These are phyloP conservation scores for Leptographium lundbergii DNA, from an alignment of 2,329 filamentous ascomycete genomes.

Conservation along the genomic window DNA sequence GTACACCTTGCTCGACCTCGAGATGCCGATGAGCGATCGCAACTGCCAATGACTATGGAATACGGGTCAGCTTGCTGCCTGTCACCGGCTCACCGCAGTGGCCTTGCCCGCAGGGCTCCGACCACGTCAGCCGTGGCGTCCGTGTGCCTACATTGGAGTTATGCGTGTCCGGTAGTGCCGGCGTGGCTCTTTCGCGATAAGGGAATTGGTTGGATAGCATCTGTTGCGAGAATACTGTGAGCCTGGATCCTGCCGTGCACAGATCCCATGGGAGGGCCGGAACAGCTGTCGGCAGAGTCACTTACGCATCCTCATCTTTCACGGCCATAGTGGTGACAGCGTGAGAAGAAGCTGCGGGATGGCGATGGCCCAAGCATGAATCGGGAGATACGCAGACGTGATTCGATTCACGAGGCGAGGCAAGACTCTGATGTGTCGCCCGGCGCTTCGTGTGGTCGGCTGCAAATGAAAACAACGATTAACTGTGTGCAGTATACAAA, in stretches of 20 bases:
- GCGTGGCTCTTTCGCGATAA: conserved; percentile 47
- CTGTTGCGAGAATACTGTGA: conserved; percentile 24
- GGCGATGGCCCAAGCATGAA: background rate
- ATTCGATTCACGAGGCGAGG: background rate
- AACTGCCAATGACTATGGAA: conserved; percentile 66
- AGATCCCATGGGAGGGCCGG: background rate
- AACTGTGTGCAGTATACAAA: background rate
- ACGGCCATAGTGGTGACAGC: conserved; percentile 36
- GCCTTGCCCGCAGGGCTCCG: background rate
- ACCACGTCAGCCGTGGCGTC: background rate
- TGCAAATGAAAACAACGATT: background rate
- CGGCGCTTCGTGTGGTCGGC: background rate
- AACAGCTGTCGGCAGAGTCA: conserved; percentile 1
- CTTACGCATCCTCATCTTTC: conserved; percentile 39
- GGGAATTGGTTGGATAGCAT: conserved; percentile 50
- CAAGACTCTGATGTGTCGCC: background rate
- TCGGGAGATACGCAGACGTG: background rate
- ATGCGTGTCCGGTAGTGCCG: conserved; percentile 58
- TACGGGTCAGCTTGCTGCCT: background rate
- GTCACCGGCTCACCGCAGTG: background rate
- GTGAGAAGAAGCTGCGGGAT: conserved; percentile 11
- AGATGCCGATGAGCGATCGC: conserved; percentile 76
- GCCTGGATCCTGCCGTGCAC: background rate
- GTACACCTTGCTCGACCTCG: conserved; percentile 66
- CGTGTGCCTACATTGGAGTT: conserved; percentile 43